Conservation (phyloP, 768 basidiomycete genomes). For the Aureoboletus auriporus region DNA sequence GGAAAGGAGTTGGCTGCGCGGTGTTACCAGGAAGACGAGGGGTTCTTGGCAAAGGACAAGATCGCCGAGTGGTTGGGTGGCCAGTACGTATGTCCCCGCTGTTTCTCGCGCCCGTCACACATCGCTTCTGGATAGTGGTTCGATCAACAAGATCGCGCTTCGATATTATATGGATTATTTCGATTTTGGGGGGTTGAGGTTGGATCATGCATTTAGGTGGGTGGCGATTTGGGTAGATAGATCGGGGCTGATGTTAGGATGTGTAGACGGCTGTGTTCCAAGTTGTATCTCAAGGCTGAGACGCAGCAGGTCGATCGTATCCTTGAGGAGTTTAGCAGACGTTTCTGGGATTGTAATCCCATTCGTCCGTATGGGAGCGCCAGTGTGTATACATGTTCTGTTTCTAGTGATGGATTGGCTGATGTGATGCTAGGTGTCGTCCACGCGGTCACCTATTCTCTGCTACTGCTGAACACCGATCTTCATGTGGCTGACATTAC, state of each 20-base stretch:
- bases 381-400: constrained; percentile 46
- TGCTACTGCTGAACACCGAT: constrained; percentile 94
- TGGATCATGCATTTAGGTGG: constrained; percentile 90
- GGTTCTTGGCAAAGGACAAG: constrained; percentile 81
- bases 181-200: constrained; percentile 76
- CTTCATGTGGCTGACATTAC: constrained; percentile 91
- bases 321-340: constrained; percentile 82
- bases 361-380: constrained; percentile 75
- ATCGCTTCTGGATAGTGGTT: constrained; percentile 45
- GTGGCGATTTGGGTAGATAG: constrained; percentile 8
- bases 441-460: constrained; percentile 91
- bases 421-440: constrained; percentile 62
- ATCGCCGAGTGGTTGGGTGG: constrained; percentile 97
- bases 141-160: constrained; percentile 70
- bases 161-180: constrained; percentile 84
- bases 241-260: neutral
- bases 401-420: neutral
- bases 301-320: constrained; percentile 98
- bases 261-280: constrained; percentile 77
- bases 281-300: constrained; percentile 91
- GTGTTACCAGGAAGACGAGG: constrained; percentile 85
- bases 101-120: neutral
- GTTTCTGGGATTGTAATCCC: constrained; percentile 92
- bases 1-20: constrained; percentile 71
- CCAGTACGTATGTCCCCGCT: constrained; percentile 54